phyloP scores from a whole-genome alignment of 176 grass and related monocot species.

The Guadua angustifolia region DNA sequence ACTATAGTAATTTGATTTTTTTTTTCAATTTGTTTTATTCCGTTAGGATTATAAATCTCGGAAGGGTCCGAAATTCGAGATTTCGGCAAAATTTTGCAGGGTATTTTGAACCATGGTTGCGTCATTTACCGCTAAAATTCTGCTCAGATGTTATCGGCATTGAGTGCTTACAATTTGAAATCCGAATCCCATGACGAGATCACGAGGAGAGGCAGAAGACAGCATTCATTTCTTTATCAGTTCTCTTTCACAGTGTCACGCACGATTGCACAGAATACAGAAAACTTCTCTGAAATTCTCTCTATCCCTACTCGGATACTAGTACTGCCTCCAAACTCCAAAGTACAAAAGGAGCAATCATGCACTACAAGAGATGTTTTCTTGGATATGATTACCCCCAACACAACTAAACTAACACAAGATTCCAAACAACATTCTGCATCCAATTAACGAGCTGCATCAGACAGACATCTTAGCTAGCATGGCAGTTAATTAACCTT shows the following conservation, averaged over 20 bases:
- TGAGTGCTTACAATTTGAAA: not conserved
- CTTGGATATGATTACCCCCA: conserved; percentile 34
- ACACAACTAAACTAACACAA: conserved; percentile 27
- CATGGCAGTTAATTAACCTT: conserved; percentile 27
- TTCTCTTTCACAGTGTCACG: not conserved
- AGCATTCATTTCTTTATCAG: not conserved
- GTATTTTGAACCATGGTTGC: no score
- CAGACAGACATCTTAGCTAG: conserved; percentile 16
- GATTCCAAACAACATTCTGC: conserved; percentile 40
- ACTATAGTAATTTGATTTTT: no score
- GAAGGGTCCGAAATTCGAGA: no score
- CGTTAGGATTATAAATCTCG: no score
- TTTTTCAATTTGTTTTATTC: no score
- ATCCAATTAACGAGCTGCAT: not conserved
- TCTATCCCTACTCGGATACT: not conserved
- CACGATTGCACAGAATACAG: not conserved
- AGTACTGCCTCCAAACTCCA: not conserved
- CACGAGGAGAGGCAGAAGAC: not conserved
- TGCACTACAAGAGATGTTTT: conserved; percentile 32
- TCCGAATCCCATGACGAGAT: not conserved
- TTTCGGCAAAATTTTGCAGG: no score
- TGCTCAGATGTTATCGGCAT: not conserved
- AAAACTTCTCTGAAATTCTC: not conserved
- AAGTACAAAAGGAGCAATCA: conserved; percentile 18
- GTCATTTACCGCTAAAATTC: no score